These are phyloP conservation scores for Colletotrichum incanum DNA, from an alignment of 2,329 filamentous ascomycete species.

Conservation along the genomic window DNA sequence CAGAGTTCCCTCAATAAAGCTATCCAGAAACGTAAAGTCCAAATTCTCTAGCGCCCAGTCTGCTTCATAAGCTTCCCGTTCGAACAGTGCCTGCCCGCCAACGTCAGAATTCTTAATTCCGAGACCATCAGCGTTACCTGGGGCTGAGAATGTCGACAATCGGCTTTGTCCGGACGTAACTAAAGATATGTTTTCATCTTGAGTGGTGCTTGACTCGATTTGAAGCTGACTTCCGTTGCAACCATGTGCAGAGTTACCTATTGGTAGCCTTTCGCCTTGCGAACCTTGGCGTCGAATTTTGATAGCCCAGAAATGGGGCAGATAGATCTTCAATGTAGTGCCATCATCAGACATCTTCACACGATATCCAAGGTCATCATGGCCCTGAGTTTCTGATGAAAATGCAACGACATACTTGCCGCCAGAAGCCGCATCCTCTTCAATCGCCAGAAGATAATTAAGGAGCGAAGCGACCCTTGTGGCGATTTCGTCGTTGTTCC, in stretches of 20 bases:
- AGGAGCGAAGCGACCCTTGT: slow-evolving; percentile 51
- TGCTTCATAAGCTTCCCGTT: background rate
- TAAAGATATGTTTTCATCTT: too few species aligned
- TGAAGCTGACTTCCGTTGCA: too few species aligned
- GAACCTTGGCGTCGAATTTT: background rate
- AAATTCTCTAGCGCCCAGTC: slow-evolving; percentile 30
- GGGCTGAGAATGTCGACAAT: background rate
- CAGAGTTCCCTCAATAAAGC: slow-evolving; percentile 4
- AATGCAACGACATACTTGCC: slow-evolving; percentile 7
- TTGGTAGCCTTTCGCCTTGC: background rate
- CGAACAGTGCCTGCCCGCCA: slow-evolving; percentile 39
- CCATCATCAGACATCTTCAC: background rate
- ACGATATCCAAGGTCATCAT: slow-evolving; percentile 23
- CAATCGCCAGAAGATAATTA: slow-evolving; percentile 51
- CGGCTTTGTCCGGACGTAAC: background rate
- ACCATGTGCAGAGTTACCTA: background rate
- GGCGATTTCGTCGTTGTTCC: slow-evolving; percentile 52
- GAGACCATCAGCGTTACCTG: background rate
- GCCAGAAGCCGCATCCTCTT: slow-evolving; percentile 47
- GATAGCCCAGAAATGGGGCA: slow-evolving; percentile 31
- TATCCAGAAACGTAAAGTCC: slow-evolving; percentile 30
- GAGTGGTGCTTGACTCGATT: too few species aligned
- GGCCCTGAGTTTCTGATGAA: background rate
- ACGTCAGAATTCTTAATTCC: slow-evolving; percentile 42
- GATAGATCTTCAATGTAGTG: background rate